phyloP scores from a whole-genome alignment of 352 stramenopile species.

The Pilasporangium apinafurcum region DNA sequence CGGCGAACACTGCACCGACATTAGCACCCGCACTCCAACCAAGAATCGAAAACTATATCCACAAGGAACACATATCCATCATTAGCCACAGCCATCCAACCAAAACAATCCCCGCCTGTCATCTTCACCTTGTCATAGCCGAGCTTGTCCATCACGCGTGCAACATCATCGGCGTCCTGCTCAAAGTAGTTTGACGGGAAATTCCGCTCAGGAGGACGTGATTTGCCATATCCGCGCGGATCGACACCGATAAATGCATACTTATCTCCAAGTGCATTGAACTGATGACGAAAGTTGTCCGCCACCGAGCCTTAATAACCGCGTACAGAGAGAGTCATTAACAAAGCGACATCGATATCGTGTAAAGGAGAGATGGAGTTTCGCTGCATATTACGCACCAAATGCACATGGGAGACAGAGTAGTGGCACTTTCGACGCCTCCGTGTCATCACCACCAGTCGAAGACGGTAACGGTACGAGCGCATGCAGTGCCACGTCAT shows the following conservation, averaged over 20 bases:
- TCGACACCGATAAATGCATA: slow-evolving; percentile 71
- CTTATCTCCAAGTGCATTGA: slow-evolving; percentile 30
- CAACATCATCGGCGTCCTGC: slow-evolving; percentile 64
- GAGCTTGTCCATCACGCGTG: slow-evolving; percentile 48
- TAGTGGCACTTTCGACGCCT: slow-evolving; percentile 22
- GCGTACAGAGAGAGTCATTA: background rate
- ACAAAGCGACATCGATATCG: background rate
- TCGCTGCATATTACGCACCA: slow-evolving; percentile 14
- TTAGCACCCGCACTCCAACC: slow-evolving; percentile 77
- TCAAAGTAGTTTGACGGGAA: slow-evolving; percentile 57
- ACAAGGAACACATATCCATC: background rate
- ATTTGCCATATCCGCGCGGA: slow-evolving; percentile 44
- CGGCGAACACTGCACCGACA: slow-evolving; percentile 57
- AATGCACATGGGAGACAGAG: slow-evolving; percentile 70
- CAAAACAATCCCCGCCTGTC: background rate
- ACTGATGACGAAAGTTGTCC: slow-evolving; percentile 58
- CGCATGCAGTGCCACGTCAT: slow-evolving; percentile 38
- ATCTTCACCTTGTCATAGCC: slow-evolving; percentile 38
- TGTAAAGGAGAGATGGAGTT: background rate
- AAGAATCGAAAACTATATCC: slow-evolving; percentile 58
- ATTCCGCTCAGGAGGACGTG: slow-evolving; percentile 30
- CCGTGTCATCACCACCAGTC: slow-evolving; percentile 1
- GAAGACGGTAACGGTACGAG: slow-evolving; percentile 20
- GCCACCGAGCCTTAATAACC: slow-evolving; percentile 27
- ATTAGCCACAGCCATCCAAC: background rate